Percentiles rank a stretch among this genome's conserved stretches.
These are phyloP conservation scores for Clavispora santaluciae DNA, from an alignment of 805 yeast genomes.

Conservation along the genomic window DNA sequence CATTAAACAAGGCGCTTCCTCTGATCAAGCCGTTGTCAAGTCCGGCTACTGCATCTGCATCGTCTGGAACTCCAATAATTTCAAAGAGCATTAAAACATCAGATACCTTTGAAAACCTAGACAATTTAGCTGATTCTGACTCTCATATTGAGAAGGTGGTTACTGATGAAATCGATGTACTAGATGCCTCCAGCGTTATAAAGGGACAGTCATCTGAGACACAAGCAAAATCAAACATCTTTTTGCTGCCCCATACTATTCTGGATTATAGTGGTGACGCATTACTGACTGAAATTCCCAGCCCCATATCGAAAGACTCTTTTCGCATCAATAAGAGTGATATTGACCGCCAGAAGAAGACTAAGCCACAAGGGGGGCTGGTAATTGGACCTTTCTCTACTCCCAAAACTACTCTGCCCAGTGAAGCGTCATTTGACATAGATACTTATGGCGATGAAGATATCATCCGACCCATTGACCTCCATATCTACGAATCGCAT, in stretches of 20 bases:
- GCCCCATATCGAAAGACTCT: not conserved
- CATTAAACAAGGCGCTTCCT: not conserved
- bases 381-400: not conserved
- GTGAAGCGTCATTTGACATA: not conserved
- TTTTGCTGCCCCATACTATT: not conserved
- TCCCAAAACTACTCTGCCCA: not conserved
- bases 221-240: not conserved
- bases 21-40: not conserved
- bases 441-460: not conserved
- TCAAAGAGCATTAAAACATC: too few relatives aligned
- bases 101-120: not conserved
- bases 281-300: not conserved
- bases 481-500: not conserved
- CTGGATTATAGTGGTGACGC: not conserved
- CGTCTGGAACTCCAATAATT: too few relatives aligned
- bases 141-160: too few relatives aligned
- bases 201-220: not conserved
- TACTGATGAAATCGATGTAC: too few relatives aligned
- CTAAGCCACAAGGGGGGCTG: too few relatives aligned
- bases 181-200: too few relatives aligned
- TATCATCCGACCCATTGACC: not conserved
- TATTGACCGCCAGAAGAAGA: too few relatives aligned
- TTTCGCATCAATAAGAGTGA: not conserved
- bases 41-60: too few relatives aligned
- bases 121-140: too few relatives aligned